Conservation (phyloP, 371 early-diverging fungal genomes). For the Mucor mucedo region DNA sequence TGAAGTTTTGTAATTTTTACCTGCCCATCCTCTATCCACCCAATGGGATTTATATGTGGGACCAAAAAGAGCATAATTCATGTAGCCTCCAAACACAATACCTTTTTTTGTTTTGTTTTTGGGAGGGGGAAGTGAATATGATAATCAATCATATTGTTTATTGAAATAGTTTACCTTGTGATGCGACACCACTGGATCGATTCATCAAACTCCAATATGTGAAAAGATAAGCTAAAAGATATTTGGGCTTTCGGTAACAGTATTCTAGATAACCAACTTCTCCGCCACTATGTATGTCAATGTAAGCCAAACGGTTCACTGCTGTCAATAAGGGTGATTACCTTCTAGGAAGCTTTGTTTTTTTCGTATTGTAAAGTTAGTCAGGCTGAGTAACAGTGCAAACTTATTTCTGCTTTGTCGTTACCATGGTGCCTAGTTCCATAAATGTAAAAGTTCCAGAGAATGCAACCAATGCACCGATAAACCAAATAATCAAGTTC, state of each 20-base stretch:
- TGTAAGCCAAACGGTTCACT: neutral
- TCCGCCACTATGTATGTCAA: slow-evolving; percentile 36
- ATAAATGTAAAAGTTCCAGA: slow-evolving; percentile 46
- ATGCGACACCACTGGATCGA: slow-evolving; percentile 44
- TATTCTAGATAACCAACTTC: slow-evolving; percentile 51
- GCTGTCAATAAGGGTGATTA: slow-evolving; percentile 1
- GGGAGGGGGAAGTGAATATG: too few relatives aligned
- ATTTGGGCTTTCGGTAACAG: slow-evolving; percentile 45
- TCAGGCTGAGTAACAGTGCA: neutral
- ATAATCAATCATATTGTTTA: neutral
- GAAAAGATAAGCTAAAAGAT: slow-evolving; percentile 45
- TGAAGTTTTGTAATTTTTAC: slow-evolving; percentile 23
- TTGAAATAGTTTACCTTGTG: slow-evolving; percentile 29
- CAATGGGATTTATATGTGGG: slow-evolving; percentile 34
- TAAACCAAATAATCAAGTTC: slow-evolving; percentile 44
- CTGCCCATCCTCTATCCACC: slow-evolving; percentile 44
- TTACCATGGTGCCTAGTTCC: slow-evolving; percentile 55
- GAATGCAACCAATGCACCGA: slow-evolving; percentile 42
- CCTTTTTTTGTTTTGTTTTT: slow-evolving; percentile 20
- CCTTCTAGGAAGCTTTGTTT: slow-evolving; percentile 44
- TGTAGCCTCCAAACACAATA: slow-evolving; percentile 48
- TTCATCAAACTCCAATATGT: slow-evolving; percentile 48
- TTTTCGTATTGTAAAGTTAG: neutral
- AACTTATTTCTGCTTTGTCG: too few relatives aligned
- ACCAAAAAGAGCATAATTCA: slow-evolving; percentile 50